Evolutionary conservation across 106 monocot species (phyloP), one percentile per base, ranked within the genome.

Genomic region (Apostasia shenzhenica): DNA sequence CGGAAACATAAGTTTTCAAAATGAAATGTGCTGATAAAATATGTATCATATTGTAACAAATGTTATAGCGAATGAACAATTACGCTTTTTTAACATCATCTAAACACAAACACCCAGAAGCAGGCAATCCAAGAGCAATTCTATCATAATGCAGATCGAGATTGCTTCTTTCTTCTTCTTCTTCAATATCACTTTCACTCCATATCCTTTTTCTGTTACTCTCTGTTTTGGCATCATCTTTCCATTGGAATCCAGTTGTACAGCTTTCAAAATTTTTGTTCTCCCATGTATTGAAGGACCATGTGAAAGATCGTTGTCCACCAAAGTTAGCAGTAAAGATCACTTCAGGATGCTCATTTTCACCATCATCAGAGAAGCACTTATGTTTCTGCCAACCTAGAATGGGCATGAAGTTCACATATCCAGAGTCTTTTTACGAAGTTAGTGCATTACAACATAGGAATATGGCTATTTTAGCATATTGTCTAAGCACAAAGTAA

Each of bases 1-100:
- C 46, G 39, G 2, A 49, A 45, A 42, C 40, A 48, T 57, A 26
- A 72, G 2, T 14, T 67, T 41, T 5, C 49, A 13, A 45, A 40
- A 57, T 26, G 8, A n/a, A 3, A 48, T 12, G 57, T 12, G 48
- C 41, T 50, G 51, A 12, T 49, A 59, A 10, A 65, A 14, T 10
- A 54, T 11, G 2, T 3, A 39, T 5, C 4, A 5, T 14, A 45
- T 8, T 2, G 14, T 45, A 12, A 14, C 3, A 46, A 48, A 42
- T 46, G 8, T 67, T 8, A 40, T 8, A 14, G 39, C 26, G 41
- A 54, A 68, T 42, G 1, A 61, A 79, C 95, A 26, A 26, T 81
- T 82, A 97, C 92, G 95, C 92, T n/a, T 51, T 70, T 71, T 97
- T 97, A 51, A 97, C 70, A 46, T 89, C 88, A 65, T 82, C 82